Evolutionary conservation across 1,284 basidiomycete genomes (phyloP).

Genomic region (Anthracocystis setariae): DNA sequence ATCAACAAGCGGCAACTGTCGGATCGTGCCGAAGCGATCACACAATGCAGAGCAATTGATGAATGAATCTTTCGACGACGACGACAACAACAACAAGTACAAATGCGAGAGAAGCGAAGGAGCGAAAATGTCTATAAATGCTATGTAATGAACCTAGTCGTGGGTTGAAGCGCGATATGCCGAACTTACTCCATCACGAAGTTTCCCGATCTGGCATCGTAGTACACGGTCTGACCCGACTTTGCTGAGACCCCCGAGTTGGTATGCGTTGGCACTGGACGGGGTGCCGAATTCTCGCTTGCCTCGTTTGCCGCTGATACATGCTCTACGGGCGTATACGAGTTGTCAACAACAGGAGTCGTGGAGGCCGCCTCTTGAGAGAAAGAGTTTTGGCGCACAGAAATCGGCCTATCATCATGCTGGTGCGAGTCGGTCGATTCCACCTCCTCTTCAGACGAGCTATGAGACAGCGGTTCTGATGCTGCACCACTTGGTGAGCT

Average conservation of each 20-base stretch:
- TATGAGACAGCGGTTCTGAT: slow-evolving; percentile 16
- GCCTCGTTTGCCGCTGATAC: not conserved
- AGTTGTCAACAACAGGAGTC: not conserved
- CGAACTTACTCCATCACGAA: not conserved
- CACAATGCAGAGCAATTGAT: too few relatives aligned
- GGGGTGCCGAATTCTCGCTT: slow-evolving; percentile 1
- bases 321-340: slow-evolving; percentile 15
- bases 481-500: slow-evolving; percentile 5
- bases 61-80: too few relatives aligned
- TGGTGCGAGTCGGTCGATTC: not conserved
- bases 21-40: too few relatives aligned
- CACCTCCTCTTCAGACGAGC: slow-evolving; percentile 24
- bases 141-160: too few relatives aligned
- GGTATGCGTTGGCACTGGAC: slow-evolving; percentile 20
- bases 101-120: too few relatives aligned
- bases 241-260: slow-evolving; percentile 26
- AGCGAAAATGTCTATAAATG: too few relatives aligned
- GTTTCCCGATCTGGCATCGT: slow-evolving; percentile 19
- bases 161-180: not conserved
- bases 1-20: too few relatives aligned
- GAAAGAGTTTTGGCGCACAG: slow-evolving; percentile 8
- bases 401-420: not conserved
- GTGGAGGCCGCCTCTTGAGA: slow-evolving; percentile 5
- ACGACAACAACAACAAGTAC: too few relatives aligned
- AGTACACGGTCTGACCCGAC: slow-evolving; percentile 38